Evolutionary conservation across 163 green algal species (phyloP), one percentile per base, ranked within the genome.

Genomic region (Trebouxia gelatinosa): DNA sequence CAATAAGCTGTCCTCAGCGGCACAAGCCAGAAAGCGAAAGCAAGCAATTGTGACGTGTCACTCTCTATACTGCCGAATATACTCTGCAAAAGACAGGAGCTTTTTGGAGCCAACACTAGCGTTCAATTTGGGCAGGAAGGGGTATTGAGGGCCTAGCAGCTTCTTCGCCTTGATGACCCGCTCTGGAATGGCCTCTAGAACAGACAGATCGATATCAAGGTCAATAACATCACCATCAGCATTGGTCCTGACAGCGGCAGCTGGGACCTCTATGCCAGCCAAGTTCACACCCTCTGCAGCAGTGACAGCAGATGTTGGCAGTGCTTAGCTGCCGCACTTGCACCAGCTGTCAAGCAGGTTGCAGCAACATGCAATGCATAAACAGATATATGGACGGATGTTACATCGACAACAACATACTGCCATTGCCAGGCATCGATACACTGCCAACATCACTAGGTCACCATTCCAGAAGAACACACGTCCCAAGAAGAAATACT

Each of bases 121-220:
- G 50, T 23, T n/a, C 70, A n/a, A n/a, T n/a, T n/a, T 78, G 31
- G 80, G 79, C 67, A 78, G 70, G 1, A 71, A 37, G 5, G 58
- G 39, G 82, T 85, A 90, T 4, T 80, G 51, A 6, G 75, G 54
- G 0, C 84, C 84, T 29, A 91, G 79, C 50, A 91, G 37, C 35
- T 80, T 79, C 51, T 76, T 82, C 3, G 70, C 50, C 62, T 82
- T 54, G 77, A 82, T 77, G 57, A 76, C 51, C 23, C 28, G 50
- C 21, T 67, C 48, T 2, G 64, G 23, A 32, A 77, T 67, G 9
- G 38, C 46, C 21, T 77, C 32, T 57, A 87, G 72, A 40, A 78
- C 72, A 11, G 43, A 65, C 29, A 81, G 46, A 40, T 80, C 72
- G 50, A 83, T 78, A 34, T 81, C 64, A 3, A 85, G 54, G 21